Evolutionary conservation across 768 basidiomycete species (phyloP).

Genomic region (Termitomyces sp.): DNA sequence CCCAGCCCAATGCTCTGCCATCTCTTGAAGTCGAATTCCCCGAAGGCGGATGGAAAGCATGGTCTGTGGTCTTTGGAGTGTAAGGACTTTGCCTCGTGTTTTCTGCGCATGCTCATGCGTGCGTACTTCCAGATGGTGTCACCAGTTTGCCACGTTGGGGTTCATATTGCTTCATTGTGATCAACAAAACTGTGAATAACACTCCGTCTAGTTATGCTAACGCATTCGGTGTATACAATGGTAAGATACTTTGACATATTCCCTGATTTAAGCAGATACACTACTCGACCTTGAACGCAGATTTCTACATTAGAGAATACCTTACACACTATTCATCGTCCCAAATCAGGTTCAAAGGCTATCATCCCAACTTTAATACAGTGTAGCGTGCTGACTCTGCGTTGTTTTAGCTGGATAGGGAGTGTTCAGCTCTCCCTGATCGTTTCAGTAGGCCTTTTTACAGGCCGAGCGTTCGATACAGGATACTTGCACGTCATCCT

Average conservation of each 20-base stretch:
- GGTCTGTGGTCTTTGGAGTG: slow-evolving; percentile 21
- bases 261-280: not conserved
- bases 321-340: slow-evolving; percentile 17
- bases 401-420: slow-evolving; percentile 21
- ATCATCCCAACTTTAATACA: not conserved
- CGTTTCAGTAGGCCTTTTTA: slow-evolving; percentile 19
- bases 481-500: slow-evolving; percentile 19
- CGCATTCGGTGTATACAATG: slow-evolving; percentile 19
- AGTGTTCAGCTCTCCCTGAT: slow-evolving; percentile 21
- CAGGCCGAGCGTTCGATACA: slow-evolving; percentile 20
- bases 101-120: not conserved
- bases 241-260: not conserved
- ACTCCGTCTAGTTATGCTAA: slow-evolving; percentile 15
- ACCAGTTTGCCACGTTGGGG: slow-evolving; percentile 22
- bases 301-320: slow-evolving; percentile 22
- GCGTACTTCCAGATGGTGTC: slow-evolving; percentile 14
- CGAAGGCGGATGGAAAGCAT: slow-evolving; percentile 20
- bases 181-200: not conserved
- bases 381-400: not conserved
- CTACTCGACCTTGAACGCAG: slow-evolving; percentile 6
- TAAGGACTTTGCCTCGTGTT: slow-evolving; percentile 7
- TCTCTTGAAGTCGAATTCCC: slow-evolving; percentile 5
- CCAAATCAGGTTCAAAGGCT: slow-evolving; percentile 17
- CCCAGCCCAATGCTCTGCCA: not conserved
- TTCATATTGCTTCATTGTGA: not conserved